Evolutionary conservation across 495 filamentous ascomycete species (phyloP), one percentile per base, ranked within the genome.

Genomic region (Penicillium nucicola): DNA sequence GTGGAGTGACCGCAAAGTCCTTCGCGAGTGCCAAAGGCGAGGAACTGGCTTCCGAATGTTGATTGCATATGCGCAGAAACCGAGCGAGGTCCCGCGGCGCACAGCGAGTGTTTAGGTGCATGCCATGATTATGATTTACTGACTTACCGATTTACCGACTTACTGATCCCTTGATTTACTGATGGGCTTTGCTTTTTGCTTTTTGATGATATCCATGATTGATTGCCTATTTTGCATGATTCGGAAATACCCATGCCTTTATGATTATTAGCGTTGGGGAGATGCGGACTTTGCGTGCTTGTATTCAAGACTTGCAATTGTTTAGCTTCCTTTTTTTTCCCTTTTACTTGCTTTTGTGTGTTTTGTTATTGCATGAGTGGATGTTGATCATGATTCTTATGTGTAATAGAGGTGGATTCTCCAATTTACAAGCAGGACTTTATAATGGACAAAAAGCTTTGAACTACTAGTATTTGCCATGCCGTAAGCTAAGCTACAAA

Each of bases 1-100:
- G 62, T 97, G 91, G 88, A 75, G 76, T 35, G 89, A 97, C 56
- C 80, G 77, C 48, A 76, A 77, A 31, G 64, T 97, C 31, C 71
- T 97, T 25, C 77, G 80, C 30, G 93, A 98, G 69, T 97, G 92
- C 55, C 86, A 92, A 69, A 84, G 87, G 60, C 81, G 84, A 65
- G 85, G 87, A 20, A 93, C 90, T 2, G 91, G 88, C 41, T 89
- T 97, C 63, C 88, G 90, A 61, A 77, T 97, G 62, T 77, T 95
- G 61, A 90, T 97, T 55, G 93, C 90, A 52, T 88, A 95, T 63
- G 92, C 93, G 32, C 86, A 89, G 72, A 92, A 92, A 62, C 88
- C 88, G 5, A 76, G 76, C 50, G 74, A 79, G 55, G 61, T 68
- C 5, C 75, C 75, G 52, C 64, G 83, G 39, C 69, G 85, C 49